phyloP scores from a whole-genome alignment of 306 rosid genomes.

The Quercus variabilis region DNA sequence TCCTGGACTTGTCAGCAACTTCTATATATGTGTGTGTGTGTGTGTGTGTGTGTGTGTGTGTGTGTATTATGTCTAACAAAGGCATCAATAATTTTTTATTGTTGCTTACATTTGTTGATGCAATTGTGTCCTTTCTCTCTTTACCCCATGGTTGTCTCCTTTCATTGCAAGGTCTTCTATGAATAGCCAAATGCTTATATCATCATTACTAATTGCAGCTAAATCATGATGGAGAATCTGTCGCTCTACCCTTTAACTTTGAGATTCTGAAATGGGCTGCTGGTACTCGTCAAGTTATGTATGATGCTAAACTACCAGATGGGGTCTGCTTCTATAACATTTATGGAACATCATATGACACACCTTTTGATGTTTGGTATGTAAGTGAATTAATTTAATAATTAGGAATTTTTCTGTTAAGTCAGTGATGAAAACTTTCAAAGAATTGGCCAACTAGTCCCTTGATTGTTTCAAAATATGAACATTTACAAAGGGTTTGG shows the following conservation, averaged over 20 bases:
- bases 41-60: no score
- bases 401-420: background rate
- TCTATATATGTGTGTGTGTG: background rate
- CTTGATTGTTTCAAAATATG: background rate
- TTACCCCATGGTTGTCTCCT: background rate
- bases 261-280: constrained; percentile 69
- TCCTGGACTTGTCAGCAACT: background rate
- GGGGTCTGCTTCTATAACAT: constrained; percentile 79
- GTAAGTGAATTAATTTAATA: constrained; percentile 28
- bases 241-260: constrained; percentile 74
- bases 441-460: background rate
- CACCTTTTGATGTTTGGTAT: constrained; percentile 91
- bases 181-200: constrained; percentile 16
- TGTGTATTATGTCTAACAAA: background rate
- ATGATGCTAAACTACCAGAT: constrained; percentile 66
- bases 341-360: constrained; percentile 71
- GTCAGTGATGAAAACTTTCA: constrained; percentile 12
- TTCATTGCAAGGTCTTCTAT: background rate
- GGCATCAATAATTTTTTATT: background rate
- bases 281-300: constrained; percentile 57
- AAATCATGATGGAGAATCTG: constrained; percentile 52
- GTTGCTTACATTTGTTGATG: background rate
- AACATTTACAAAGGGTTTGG: background rate
- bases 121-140: background rate
- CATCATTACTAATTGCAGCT: constrained; percentile 49